A percentile compares a stretch with the other conserved stretches of the same genome.
Evolutionary conservation across 345 rosid species (phyloP).

Genomic region (Bruguiera gymnorhiza): DNA sequence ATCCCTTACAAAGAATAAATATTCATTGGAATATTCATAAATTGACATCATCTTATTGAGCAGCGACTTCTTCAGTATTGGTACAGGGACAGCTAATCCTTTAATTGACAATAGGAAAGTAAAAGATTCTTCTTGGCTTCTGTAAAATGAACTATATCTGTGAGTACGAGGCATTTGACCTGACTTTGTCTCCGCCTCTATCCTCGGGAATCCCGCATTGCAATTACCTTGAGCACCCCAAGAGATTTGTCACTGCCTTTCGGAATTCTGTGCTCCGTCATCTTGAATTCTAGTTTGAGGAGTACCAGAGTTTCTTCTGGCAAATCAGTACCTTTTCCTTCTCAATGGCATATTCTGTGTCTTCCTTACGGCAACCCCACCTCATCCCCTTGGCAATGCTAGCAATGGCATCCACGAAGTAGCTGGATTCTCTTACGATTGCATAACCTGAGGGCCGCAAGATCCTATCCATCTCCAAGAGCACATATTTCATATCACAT

Average conservation of each 20-base stretch:
- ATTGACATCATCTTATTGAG: too few species aligned
- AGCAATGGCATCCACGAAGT: constrained; percentile 59
- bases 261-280: constrained; percentile 12
- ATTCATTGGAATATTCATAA: too few species aligned
- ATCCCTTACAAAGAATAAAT: too few species aligned
- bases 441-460: constrained; percentile 75
- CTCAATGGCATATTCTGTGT: constrained; percentile 54
- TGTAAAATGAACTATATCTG: too few species aligned
- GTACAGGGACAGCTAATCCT: too few species aligned
- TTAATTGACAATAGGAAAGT: too few species aligned
- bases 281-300: constrained; percentile 46
- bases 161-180: constrained; percentile 9
- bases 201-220: background rate
- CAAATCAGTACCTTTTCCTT: constrained; percentile 83
- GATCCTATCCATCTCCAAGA: constrained; percentile 90
- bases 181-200: constrained; percentile 4
- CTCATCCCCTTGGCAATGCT: constrained; percentile 70
- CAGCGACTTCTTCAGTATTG: too few species aligned
- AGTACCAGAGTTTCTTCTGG: constrained; percentile 88
- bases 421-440: constrained; percentile 74
- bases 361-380: constrained; percentile 80
- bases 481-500: constrained; percentile 82
- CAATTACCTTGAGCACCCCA: background rate
- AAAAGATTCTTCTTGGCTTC: too few species aligned
- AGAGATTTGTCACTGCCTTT: background rate